Base-by-base conservation (phyloP, 2,329 filamentous ascomycete species). In the Colletotrichum melonis region DNA sequence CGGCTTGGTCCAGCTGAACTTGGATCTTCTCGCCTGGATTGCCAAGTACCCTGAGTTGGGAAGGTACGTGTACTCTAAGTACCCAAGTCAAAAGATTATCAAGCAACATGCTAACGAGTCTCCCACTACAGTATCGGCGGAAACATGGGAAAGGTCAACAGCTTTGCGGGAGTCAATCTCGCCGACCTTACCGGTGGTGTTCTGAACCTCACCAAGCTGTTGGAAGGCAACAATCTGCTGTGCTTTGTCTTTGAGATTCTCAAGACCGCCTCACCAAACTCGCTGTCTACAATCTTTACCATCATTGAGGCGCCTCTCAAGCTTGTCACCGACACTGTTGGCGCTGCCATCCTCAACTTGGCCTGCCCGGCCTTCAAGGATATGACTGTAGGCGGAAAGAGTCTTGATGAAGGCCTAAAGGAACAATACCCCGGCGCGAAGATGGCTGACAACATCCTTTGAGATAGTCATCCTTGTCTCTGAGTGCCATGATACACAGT, bases 81-180 rank as follows among this genome's bases (percentile, higher is more conserved):
- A 24, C 4, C 19, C 8, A n/a, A 19, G 2, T 12, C 19, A 2
- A 3, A 3, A 4, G 38, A 22, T 9, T 2, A 5, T 1, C 4
- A 6, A 42, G 32, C 4, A 5, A 5, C 11, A 9, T 1, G 35
- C 52, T 65, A 7, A 65, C 30, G 5, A 4, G 9, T 16, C 5
- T 58, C 22, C 0, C 5, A 11, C 1, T 14, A 2, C 28, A 84
- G 81, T 72, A 83, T 90, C 19, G 88, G 88, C 11, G 88, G 88
- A 11, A 90, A 90, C 75, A 84, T 84, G 5, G 86, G 88, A 22
- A 82, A 81, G 3, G 82, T 86, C 26, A 86, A 90, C 79, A 86
- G 83, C 26, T 90, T 89, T 75, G 80, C 84, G 5, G 86, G 86
- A 5, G 76, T 90, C 66, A 79, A 86, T 74, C 42, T 87, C 2